Base-by-base conservation (phyloP, 2,329 filamentous ascomycete genomes). In the Aaosphaeria pasadenensis region DNA sequence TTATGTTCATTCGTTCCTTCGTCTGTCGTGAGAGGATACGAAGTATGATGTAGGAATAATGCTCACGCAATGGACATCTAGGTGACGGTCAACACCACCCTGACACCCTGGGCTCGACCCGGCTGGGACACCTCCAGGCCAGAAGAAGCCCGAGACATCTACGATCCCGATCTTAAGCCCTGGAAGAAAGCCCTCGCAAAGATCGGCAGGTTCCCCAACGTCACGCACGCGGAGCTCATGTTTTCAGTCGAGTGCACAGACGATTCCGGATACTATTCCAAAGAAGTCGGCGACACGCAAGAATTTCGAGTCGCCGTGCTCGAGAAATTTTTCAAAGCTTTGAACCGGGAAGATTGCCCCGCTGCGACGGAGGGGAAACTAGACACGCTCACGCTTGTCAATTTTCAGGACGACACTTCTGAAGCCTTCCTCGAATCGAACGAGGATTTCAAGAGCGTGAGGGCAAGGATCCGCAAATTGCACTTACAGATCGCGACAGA, bases 401-500 rank as follows among this genome's bases (percentile, higher is more conserved):
- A 66, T 28, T 24, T 66, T 28, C 60, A 64, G 39, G 57, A 62
- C 39, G 31, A 47, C 4, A 45, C 48, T 1, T 17, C 49, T 5
- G 39, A 51, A 3, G 30, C 11, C 0, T 38, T 58, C 2, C 53
- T 51, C 40, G 43, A 51, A 1, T 55, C 17, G 17, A 47, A 24
- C 0, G 40, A 41, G 4, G 38, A 52, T n/a, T 67, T 64, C 40
- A 30, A 43, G 13, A 17, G 45, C 0, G 48, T 63, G 13, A 31
- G 57, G n/a, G 43, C 48, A 4, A 39, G 48, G 5, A 7, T 66
- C 3, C 50, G 50, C 13, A 46, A 36, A 5, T 29, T 64, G 30
- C 49, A 54, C 17, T 41, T 67, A 1, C 40, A 51, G 5, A 58
- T 66, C 30, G 45, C 54, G 1, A 58, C 57, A 3, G 58, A 62